phyloP scores from a whole-genome alignment of 1,139 yeast species.

The Petasospora rhodanensis region DNA sequence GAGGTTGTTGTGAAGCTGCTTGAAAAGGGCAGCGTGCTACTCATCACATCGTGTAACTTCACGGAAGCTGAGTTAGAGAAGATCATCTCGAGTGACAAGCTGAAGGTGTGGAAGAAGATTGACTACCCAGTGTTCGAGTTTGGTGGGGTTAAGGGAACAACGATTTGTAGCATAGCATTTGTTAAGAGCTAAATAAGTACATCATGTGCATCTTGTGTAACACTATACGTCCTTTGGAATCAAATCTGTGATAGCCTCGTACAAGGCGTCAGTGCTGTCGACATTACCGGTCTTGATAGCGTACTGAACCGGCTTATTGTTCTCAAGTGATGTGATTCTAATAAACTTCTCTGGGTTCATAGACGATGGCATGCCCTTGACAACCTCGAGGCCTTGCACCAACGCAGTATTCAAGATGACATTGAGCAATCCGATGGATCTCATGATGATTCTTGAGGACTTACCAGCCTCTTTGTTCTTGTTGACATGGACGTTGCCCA shows the following conservation, averaged over 20 bases:
- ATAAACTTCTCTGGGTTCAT: constrained; percentile 75
- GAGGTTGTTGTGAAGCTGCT: constrained; percentile 53
- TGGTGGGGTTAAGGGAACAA: constrained; percentile 84
- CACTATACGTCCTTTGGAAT: constrained; percentile 13
- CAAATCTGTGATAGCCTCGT: constrained; percentile 42
- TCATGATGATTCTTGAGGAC: constrained; percentile 71
- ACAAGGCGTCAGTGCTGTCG: constrained; percentile 56
- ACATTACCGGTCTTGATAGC: constrained; percentile 69
- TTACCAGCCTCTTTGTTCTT: constrained; percentile 32
- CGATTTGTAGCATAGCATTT: constrained; percentile 86
- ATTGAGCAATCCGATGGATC: constrained; percentile 81
- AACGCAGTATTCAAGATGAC: constrained; percentile 79
- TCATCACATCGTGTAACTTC: constrained; percentile 94
- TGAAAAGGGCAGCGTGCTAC: constrained; percentile 51
- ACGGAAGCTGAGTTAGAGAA: constrained; percentile 68
- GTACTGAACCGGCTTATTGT: constrained; percentile 73
- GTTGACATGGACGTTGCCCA: constrained; percentile 82
- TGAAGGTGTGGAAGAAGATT: constrained; percentile 58
- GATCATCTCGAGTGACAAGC: constrained; percentile 43
- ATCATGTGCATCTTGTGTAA: no score
- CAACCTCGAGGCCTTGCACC: constrained; percentile 50
- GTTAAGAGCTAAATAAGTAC: constrained; percentile 31
- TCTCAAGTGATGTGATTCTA: constrained; percentile 55
- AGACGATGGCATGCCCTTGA: constrained; percentile 83
- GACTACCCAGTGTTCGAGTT: constrained; percentile 79